Conservation (phyloP, 805 yeast genomes). For the Metschnikowia picachoensis region DNA sequence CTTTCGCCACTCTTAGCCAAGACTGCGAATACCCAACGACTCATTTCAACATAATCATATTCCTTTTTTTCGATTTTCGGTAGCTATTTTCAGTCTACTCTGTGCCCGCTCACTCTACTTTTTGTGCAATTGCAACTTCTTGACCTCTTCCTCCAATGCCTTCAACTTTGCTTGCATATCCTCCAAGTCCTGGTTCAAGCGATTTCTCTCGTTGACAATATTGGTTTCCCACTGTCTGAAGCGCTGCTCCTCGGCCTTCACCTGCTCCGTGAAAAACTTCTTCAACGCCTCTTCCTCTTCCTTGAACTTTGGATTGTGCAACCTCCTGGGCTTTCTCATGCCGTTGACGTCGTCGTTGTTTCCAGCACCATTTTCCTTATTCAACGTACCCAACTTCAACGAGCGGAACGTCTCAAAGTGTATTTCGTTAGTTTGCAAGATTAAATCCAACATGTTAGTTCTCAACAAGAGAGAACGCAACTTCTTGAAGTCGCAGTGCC, state of each 20-base stretch:
- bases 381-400: slow-evolving; percentile 51
- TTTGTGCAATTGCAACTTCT: slow-evolving; percentile 45
- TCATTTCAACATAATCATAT: no score
- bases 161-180: slow-evolving; percentile 77
- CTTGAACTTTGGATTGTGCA: slow-evolving; percentile 83
- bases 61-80: no score
- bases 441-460: slow-evolving; percentile 78
- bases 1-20: no score
- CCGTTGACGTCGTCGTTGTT: slow-evolving; percentile 23
- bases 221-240: slow-evolving; percentile 98
- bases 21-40: no score
- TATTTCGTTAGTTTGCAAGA: slow-evolving; percentile 72
- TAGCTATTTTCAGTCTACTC: no score
- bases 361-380: slow-evolving; percentile 26
- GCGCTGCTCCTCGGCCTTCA: slow-evolving; percentile 93
- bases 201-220: slow-evolving; percentile 89
- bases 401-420: slow-evolving; percentile 81
- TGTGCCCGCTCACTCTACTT: slow-evolving; percentile 7
- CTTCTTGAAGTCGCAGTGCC: slow-evolving; percentile 80
- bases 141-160: slow-evolving; percentile 71
- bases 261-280: slow-evolving; percentile 92
- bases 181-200: slow-evolving; percentile 90
- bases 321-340: slow-evolving; percentile 50
- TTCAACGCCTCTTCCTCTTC: slow-evolving; percentile 95
- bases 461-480: slow-evolving; percentile 74